phyloP scores from a whole-genome alignment of 176 grass and related monocot genomes.

The Thalia dealbata region DNA sequence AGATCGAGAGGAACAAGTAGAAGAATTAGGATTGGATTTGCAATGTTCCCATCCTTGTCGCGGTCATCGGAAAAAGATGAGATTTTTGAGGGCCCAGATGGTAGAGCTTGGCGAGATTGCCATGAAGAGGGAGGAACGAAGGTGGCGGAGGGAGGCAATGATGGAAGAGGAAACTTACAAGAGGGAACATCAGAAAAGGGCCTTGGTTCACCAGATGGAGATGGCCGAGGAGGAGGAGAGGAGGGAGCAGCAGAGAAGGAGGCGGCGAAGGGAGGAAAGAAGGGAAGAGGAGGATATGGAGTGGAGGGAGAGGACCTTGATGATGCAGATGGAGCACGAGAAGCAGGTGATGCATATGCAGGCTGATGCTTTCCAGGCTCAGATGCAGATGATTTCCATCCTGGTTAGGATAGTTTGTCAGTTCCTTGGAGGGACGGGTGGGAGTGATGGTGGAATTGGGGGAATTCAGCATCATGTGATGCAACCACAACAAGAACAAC shows the following conservation, averaged over 20 bases:
- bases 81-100: neutral
- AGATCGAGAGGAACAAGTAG: neutral
- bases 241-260: conserved; percentile 1
- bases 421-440: conserved; percentile 10
- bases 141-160: neutral
- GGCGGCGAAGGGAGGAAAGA: conserved; percentile 4
- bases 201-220: neutral
- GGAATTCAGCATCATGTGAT: conserved; percentile 10
- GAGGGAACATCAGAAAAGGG: neutral
- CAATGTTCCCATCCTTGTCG: neutral
- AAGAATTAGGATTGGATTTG: conserved; percentile 9
- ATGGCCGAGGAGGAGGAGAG: conserved; percentile 4
- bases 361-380: conserved; percentile 8
- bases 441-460: conserved; percentile 1
- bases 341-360: conserved; percentile 8
- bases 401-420: conserved; percentile 5
- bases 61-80: neutral
- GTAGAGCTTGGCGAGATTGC: neutral
- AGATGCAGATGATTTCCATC: conserved; percentile 17
- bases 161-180: neutral
- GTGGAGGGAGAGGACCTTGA: conserved; percentile 17
- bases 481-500: conserved; percentile 7
- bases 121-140: conserved; percentile 12
- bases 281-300: conserved; percentile 18
- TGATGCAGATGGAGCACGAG: conserved; percentile 17